Percentiles rank a stretch among this genome's conserved stretches.
These are phyloP conservation scores for Coemansia sp. DNA, from an alignment of 192 early-diverging fungal species.

Conservation along the genomic window DNA sequence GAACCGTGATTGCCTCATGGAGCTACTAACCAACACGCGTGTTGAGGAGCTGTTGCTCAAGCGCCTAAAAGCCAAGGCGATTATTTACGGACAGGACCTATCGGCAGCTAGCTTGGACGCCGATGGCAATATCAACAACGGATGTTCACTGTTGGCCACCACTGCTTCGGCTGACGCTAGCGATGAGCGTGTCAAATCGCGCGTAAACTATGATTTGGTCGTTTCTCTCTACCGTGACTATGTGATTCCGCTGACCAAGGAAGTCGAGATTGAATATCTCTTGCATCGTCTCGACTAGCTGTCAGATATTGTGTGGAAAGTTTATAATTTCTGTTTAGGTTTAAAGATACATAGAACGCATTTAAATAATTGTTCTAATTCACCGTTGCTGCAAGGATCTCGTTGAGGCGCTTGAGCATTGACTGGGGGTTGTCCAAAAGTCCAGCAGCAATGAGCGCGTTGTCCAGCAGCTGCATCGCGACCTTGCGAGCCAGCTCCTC, in stretches of 20 bases:
- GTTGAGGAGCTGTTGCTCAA: constrained; percentile 85
- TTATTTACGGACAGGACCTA: constrained; percentile 92
- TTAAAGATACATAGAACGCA: background rate
- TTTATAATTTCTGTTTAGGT: background rate
- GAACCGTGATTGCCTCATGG: constrained; percentile 76
- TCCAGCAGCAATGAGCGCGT: constrained; percentile 75
- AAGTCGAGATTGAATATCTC: constrained; percentile 94
- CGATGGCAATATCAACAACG: constrained; percentile 31
- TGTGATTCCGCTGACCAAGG: constrained; percentile 96
- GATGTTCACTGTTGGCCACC: constrained; percentile 13
- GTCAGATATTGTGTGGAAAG: background rate
- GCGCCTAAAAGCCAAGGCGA: constrained; percentile 82
- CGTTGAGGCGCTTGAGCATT: constrained; percentile 75
- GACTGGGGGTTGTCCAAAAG: constrained; percentile 74
- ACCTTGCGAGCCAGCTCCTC: constrained; percentile 67
- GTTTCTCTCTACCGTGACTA: constrained; percentile 89
- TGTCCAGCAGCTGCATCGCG: constrained; percentile 70
- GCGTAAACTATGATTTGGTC: constrained; percentile 79
- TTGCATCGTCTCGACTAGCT: constrained; percentile 62
- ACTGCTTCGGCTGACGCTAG: constrained; percentile 13
- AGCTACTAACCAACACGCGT: constrained; percentile 80
- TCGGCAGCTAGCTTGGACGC: constrained; percentile 28
- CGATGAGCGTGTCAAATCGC: constrained; percentile 48
- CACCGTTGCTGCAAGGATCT: constrained; percentile 40
- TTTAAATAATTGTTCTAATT: background rate